These are phyloP conservation scores for Nicotiana rustica DNA, from an alignment of 305 asterid species.

Conservation along the genomic window DNA sequence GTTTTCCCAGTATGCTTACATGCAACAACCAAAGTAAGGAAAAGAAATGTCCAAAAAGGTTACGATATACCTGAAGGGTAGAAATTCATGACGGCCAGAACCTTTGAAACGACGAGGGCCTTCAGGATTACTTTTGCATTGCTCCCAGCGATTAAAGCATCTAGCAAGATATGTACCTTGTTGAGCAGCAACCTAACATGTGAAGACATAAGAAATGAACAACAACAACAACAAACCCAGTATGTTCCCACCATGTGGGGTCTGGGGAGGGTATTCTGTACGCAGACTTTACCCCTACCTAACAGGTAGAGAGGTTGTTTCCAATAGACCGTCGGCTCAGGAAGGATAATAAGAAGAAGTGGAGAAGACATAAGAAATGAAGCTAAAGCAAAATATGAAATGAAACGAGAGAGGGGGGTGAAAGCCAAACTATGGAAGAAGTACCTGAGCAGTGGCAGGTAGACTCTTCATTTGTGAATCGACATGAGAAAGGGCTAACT, in stretches of 20 bases:
- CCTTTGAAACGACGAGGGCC: conserved; percentile 88
- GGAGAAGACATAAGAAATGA: too few species aligned
- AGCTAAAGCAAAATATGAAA: not conserved
- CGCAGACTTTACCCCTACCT: too few species aligned
- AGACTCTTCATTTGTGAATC: conserved; percentile 84
- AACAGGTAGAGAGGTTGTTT: too few species aligned
- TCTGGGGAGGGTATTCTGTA: too few species aligned
- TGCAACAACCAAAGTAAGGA: not conserved
- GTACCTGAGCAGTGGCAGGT: conserved; percentile 95
- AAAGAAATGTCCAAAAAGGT: not conserved
- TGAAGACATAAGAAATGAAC: conserved; percentile 19
- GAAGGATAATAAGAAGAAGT: too few species aligned
- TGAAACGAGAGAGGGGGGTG: not conserved
- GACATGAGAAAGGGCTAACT: conserved; percentile 63
- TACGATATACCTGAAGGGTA: conserved; percentile 62
- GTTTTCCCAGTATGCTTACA: not conserved
- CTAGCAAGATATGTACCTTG: conserved; percentile 86
- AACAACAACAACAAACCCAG: not conserved
- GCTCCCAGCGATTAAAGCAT: conserved; percentile 68
- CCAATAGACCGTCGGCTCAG: too few species aligned
- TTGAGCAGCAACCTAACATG: conserved; percentile 84
- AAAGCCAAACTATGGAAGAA: not conserved
- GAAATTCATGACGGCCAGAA: conserved; percentile 88
- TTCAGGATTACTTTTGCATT: conserved; percentile 61
- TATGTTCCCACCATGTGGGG: too few species aligned